Conservation (phyloP, 192 early-diverging fungal species). For the Rhizophagus clarus region DNA sequence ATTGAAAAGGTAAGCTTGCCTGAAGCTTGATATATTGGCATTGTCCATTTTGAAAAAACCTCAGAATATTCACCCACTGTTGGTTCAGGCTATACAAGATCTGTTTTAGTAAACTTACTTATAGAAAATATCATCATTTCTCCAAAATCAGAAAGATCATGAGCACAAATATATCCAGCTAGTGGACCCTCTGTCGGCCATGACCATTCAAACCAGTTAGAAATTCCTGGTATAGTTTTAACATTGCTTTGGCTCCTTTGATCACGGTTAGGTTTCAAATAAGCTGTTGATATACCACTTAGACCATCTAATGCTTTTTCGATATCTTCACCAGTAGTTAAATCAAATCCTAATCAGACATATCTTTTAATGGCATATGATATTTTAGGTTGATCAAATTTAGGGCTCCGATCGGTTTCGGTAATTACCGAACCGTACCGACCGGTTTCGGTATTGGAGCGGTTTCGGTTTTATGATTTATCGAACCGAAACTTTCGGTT, state of each 20-base stretch:
- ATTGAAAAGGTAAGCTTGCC: not conserved
- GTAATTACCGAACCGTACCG: too few species aligned
- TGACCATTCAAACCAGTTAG: not conserved
- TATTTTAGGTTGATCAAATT: not conserved
- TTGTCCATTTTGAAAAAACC: not conserved
- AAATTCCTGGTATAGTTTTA: not conserved
- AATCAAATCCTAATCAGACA: not conserved
- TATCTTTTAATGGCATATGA: slow-evolving; percentile 4
- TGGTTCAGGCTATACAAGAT: not conserved
- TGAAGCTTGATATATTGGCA: not conserved
- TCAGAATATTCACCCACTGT: not conserved
- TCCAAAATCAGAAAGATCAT: not conserved
- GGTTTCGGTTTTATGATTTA: too few species aligned
- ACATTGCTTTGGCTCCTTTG: not conserved
- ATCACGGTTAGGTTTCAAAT: not conserved
- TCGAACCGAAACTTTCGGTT: too few species aligned
- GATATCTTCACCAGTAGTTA: slow-evolving; percentile 12
- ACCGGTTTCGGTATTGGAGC: too few species aligned
- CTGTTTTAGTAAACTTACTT: not conserved
- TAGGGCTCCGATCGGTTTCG: too few species aligned
- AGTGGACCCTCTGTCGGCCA: not conserved
- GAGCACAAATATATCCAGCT: not conserved
- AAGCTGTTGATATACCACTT: not conserved
- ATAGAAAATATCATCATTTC: not conserved
- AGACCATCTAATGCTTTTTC: not conserved